Conservation (phyloP, 2,329 filamentous ascomycete species). For the Fusarium sp. region DNA sequence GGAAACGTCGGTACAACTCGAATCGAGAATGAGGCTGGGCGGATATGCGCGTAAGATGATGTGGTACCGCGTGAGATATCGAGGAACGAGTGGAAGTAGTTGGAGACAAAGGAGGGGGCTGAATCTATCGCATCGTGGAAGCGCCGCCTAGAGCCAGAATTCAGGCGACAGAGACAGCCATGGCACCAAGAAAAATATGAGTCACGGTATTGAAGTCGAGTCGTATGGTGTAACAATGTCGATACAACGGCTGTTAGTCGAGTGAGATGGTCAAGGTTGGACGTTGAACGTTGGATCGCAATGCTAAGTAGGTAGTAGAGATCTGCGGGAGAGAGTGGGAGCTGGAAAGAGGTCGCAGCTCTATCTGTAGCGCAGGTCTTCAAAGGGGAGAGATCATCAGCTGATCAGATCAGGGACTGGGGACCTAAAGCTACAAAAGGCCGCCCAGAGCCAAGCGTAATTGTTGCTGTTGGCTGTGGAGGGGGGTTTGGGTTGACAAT, state of each 20-base stretch:
- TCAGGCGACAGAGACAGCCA: conserved; percentile 38
- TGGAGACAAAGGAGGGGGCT: conserved; percentile 34
- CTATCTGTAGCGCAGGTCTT: conserved; percentile 36
- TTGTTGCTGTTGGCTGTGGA: conserved; percentile 35
- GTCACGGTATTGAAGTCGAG: background rate
- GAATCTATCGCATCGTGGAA: conserved; percentile 40
- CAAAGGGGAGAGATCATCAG: conserved; percentile 45
- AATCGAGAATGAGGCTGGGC: conserved; percentile 1
- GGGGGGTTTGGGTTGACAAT: conserved; percentile 35
- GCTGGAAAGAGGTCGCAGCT: conserved; percentile 38
- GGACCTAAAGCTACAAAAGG: conserved; percentile 30
- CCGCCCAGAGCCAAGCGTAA: conserved; percentile 28
- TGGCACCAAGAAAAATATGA: conserved; percentile 21
- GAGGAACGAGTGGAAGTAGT: conserved; percentile 37
- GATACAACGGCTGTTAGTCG: background rate
- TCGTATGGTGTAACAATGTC: background rate
- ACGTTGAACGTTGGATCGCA: conserved; percentile 23
- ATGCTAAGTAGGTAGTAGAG: conserved; percentile 19
- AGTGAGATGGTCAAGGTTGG: conserved; percentile 4
- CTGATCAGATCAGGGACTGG: conserved; percentile 39
- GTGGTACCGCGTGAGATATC: conserved; percentile 26
- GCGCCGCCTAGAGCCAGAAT: conserved; percentile 33
- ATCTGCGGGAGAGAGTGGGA: conserved; percentile 37
- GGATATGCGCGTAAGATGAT: conserved; percentile 22
- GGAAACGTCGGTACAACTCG: conserved; percentile 10